Evolutionary conservation across 495 filamentous ascomycete species (phyloP), one percentile per base, ranked within the genome.

Genomic region (Penicillium mononematosum): DNA sequence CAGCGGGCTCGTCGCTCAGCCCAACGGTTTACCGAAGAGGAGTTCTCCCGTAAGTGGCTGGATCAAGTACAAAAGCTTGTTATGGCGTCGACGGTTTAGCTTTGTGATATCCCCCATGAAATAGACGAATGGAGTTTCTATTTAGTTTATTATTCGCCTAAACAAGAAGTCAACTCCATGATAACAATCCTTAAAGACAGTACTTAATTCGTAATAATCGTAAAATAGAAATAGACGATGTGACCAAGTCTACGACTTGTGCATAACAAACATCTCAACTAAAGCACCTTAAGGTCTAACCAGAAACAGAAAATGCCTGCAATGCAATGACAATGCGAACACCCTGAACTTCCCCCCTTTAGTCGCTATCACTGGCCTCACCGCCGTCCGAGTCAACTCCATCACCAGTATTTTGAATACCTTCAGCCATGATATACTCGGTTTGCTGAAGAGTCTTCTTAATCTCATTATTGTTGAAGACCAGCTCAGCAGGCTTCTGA

Each of bases 21-120:
- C 5, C 79, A 82, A 69, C 72, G 94, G 45, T 98, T 98, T 65
- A 89, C 88, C 0, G 94, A 97, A 71, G 87, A 89, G 62, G 87
- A 86, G 53, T 98, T 98, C 73, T 84, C 80, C 6, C 76, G 72
- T 58, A 81, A 81, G 38, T 98, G 94, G 94, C 66, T 88, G 16
- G 64, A 61, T 31, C 81, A 91, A 66, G 73, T 96, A 72, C 82
- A 86, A 68, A 82, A 79, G 70, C 75, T 96, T 58, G 85, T 96
- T 17, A 68, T 67, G 39, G 55, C 59, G 14, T 51, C 61, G 34
- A 50, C 43, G 17, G 22, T 42, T 38, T 59, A 58, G 10, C 22
- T 17, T 43, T 32, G 39, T 44, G 50, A 59, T 49, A 53, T 56
- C 51, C 46, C 17, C 16, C 5, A 25, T 41, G 42, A 44, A 39